Percentiles rank a stretch among this genome's conserved stretches.
Evolutionary conservation across 768 basidiomycete species (phyloP).

Genomic region (Lentinula sp.): DNA sequence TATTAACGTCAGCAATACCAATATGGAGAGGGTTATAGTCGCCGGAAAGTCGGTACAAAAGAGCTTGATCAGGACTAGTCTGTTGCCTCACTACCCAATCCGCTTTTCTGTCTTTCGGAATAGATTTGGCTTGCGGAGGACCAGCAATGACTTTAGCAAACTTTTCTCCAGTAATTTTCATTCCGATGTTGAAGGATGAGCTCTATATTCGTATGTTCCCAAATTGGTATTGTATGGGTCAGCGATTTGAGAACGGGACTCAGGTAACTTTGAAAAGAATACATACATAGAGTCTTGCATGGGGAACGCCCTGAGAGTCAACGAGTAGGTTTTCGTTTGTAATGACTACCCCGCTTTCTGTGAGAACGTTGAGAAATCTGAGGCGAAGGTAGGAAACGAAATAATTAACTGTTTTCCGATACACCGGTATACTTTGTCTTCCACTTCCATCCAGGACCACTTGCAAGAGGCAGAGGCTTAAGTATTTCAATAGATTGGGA

Average conservation of each 20-base stretch:
- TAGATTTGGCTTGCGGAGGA: constrained; percentile 53
- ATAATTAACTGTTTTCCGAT: constrained; percentile 73
- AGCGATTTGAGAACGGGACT: not conserved
- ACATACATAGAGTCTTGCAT: constrained; percentile 58
- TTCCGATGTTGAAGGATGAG: constrained; percentile 64
- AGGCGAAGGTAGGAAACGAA: not conserved
- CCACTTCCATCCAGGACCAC: constrained; percentile 76
- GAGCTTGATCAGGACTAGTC: constrained; percentile 60
- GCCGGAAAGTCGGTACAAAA: constrained; percentile 70
- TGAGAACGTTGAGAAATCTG: not conserved
- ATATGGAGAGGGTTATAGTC: constrained; percentile 80
- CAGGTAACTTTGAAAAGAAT: not conserved
- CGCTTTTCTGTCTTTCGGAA: constrained; percentile 55
- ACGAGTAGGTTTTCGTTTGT: constrained; percentile 60
- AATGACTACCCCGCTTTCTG: constrained; percentile 62
- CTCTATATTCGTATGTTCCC: constrained; percentile 27
- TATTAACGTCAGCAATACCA: constrained; percentile 28
- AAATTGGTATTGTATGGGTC: not conserved
- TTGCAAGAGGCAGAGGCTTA: constrained; percentile 66
- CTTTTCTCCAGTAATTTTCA: constrained; percentile 54
- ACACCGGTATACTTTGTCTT: constrained; percentile 61
- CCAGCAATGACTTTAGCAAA: constrained; percentile 58
- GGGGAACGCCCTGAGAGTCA: constrained; percentile 52
- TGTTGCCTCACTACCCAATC: constrained; percentile 58
- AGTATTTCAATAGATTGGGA: constrained; percentile 77